Conservation (phyloP, 2,329 filamentous ascomycete genomes). For the Colletotrichum camelliae region DNA sequence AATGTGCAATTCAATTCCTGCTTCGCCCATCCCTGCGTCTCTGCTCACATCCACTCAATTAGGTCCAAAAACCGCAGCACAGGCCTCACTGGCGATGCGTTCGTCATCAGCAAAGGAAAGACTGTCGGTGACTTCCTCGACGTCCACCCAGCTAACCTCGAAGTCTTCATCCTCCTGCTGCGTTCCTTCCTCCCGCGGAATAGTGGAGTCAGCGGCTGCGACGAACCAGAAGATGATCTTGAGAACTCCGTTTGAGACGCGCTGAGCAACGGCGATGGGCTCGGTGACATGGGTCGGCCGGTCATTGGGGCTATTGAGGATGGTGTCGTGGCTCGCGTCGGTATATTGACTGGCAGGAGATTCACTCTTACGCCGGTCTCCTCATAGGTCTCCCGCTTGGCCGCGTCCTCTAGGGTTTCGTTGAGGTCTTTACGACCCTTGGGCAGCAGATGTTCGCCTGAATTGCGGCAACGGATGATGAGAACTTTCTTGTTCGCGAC, state of each 20-base stretch:
- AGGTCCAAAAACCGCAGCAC: background rate
- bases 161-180: background rate
- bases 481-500: background rate
- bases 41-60: background rate
- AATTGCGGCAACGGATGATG: background rate
- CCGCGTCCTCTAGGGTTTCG: conserved; percentile 16
- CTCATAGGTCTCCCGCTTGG: conserved; percentile 23
- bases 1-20: background rate
- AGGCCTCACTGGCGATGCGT: background rate
- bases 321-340: background rate
- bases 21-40: background rate
- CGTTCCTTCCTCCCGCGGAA: background rate
- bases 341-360: background rate
- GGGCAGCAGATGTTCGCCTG: conserved; percentile 14
- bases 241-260: background rate
- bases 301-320: background rate
- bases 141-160: background rate
- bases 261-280: background rate
- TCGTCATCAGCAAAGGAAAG: background rate
- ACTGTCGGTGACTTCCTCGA: background rate
- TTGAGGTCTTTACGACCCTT: conserved; percentile 24
- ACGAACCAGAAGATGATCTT: background rate
- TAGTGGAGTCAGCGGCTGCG: background rate
- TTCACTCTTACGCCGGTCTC: conserved; percentile 11
- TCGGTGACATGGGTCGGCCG: background rate